A percentile compares a stretch with the other conserved stretches of the same genome.
Conservation (phyloP, 2,329 filamentous ascomycete genomes). For the Tolypocladium nubicola region DNA sequence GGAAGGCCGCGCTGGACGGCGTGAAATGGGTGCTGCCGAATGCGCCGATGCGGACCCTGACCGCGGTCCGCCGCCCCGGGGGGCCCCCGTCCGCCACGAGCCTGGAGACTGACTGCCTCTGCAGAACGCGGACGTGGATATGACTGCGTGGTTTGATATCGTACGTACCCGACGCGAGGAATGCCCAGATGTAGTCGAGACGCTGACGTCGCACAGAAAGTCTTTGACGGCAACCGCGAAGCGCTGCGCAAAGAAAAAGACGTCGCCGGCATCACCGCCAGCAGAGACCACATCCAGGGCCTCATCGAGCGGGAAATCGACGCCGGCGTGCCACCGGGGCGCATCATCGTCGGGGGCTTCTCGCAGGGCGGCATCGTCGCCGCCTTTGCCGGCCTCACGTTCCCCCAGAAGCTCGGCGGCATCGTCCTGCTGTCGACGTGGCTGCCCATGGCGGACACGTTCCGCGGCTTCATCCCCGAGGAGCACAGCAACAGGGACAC, state of each 20-base stretch:
- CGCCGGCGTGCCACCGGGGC: slow-evolving; percentile 63
- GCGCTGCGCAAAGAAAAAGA: slow-evolving; percentile 32
- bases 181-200: neutral
- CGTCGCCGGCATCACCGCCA: slow-evolving; percentile 59
- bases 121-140: slow-evolving; percentile 61
- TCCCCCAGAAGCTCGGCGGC: slow-evolving; percentile 56
- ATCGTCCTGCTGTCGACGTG: slow-evolving; percentile 77
- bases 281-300: slow-evolving; percentile 59
- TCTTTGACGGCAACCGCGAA: neutral
- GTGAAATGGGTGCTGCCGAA: slow-evolving; percentile 84
- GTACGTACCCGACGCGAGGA: slow-evolving; percentile 21
- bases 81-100: neutral
- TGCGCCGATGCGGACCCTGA: slow-evolving; percentile 70
- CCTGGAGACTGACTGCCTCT: neutral
- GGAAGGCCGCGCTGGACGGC: slow-evolving; percentile 66
- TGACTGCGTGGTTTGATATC: slow-evolving; percentile 77
- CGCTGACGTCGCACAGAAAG: neutral
- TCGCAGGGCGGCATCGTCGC: slow-evolving; percentile 75
- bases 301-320: slow-evolving; percentile 71
- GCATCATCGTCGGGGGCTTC: slow-evolving; percentile 73
- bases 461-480: slow-evolving; percentile 23
- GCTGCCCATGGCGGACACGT: slow-evolving; percentile 45
- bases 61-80: slow-evolving; percentile 21
- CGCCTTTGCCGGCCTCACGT: slow-evolving; percentile 64
- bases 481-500: slow-evolving; percentile 43